Conservation (phyloP, 2,329 filamentous ascomycete genomes). For the Epichloe brachyelytri region DNA sequence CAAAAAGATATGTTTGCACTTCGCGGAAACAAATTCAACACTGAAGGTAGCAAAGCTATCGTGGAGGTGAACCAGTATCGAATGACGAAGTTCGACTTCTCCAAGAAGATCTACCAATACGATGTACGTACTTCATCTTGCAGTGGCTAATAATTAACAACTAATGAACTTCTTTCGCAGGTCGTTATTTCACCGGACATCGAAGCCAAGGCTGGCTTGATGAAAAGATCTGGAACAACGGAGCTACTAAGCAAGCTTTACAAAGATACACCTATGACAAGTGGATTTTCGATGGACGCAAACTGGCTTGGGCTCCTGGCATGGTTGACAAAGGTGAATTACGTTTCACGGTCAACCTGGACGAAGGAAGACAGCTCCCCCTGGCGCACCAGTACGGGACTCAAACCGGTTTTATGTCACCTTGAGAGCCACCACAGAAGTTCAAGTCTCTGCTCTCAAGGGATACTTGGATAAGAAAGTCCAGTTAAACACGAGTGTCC, state of each 20-base stretch:
- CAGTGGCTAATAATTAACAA: neutral
- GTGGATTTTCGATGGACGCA: constrained; percentile 73
- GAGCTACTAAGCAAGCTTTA: constrained; percentile 42
- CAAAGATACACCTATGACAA: constrained; percentile 27
- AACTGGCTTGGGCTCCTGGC: constrained; percentile 60
- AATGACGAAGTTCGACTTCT: constrained; percentile 44
- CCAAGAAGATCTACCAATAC: constrained; percentile 62
- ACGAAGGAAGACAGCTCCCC: constrained; percentile 43
- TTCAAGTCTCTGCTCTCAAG: constrained; percentile 54
- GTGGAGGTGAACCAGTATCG: constrained; percentile 64
- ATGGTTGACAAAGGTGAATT: constrained; percentile 33
- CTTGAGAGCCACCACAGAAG: constrained; percentile 50
- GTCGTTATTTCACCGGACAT: constrained; percentile 50
- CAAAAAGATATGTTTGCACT: constrained; percentile 23
- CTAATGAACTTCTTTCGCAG: constrained; percentile 25
- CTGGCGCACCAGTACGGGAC: constrained; percentile 17
- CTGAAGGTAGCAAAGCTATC: constrained; percentile 38
- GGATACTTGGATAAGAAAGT: constrained; percentile 51
- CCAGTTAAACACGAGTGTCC: constrained; percentile 50
- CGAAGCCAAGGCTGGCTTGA: constrained; percentile 48
- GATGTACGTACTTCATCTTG: constrained; percentile 47
- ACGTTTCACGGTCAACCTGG: constrained; percentile 56
- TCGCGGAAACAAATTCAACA: constrained; percentile 35
- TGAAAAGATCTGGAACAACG: constrained; percentile 68
- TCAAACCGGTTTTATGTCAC: constrained; percentile 45